Percentiles rank a stretch among this genome's conserved stretches.
Conservation (phyloP, 371 early-diverging fungal species). For the Mortierella sp. region DNA sequence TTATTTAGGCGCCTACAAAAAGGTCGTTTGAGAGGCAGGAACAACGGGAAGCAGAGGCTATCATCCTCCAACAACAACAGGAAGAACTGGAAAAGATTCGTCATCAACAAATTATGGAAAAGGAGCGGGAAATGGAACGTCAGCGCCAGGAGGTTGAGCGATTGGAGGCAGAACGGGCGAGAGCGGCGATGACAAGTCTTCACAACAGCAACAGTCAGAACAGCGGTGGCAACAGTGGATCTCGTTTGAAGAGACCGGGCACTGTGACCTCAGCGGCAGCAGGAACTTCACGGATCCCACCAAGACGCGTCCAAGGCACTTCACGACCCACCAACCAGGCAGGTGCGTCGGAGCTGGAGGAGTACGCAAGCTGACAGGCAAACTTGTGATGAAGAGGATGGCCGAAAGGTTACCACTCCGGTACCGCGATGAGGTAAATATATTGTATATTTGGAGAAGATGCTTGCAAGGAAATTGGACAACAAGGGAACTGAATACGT, state of each 20-base stretch:
- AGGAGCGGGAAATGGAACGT: conserved; percentile 42
- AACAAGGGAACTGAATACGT: neutral
- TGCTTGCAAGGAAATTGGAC: neutral
- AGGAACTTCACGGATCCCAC: conserved; percentile 34
- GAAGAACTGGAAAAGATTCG: conserved; percentile 50
- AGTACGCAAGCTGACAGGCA: conserved; percentile 38
- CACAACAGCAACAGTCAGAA: conserved; percentile 13
- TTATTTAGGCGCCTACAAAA: conserved; percentile 50
- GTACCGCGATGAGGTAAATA: conserved; percentile 54
- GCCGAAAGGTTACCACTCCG: conserved; percentile 45
- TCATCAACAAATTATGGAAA: conserved; percentile 36
- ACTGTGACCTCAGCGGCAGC: neutral
- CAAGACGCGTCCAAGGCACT: conserved; percentile 22
- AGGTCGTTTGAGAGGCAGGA: conserved; percentile 48
- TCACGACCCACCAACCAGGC: neutral
- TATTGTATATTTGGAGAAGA: neutral
- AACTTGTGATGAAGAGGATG: conserved; percentile 54
- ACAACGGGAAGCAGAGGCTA: conserved; percentile 49
- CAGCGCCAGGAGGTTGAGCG: conserved; percentile 39
- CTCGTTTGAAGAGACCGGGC: conserved; percentile 16
- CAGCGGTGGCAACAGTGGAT: conserved; percentile 7
- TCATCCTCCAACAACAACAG: conserved; percentile 47
- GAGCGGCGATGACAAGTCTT: conserved; percentile 21
- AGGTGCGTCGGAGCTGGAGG: conserved; percentile 47
- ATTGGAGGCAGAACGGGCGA: conserved; percentile 34